Evolutionary conservation across 2,329 filamentous ascomycete species (phyloP).

Genomic region (Diaporthe vaccinii): DNA sequence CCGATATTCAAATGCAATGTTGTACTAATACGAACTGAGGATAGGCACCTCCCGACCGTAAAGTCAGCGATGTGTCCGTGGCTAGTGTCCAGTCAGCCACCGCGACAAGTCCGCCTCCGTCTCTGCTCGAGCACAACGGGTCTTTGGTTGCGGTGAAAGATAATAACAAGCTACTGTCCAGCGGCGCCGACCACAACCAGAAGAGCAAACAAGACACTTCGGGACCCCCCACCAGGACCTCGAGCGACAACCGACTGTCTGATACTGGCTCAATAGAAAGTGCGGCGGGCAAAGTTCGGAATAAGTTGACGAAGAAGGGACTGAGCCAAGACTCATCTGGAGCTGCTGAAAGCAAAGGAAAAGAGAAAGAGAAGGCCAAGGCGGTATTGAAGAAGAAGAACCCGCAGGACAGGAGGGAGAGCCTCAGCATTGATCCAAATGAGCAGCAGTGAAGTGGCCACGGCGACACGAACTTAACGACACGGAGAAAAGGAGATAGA

Average conservation of each 20-base stretch:
- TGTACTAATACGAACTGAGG: not conserved
- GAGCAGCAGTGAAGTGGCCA: conserved; percentile 26
- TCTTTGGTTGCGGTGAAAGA: conserved; percentile 44
- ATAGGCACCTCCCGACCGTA: conserved; percentile 40
- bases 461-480: not conserved
- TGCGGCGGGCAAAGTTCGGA: conserved; percentile 38
- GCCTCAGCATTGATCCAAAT: conserved; percentile 24
- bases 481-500: not conserved
- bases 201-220: conserved; percentile 35
- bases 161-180: conserved; percentile 43
- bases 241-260: conserved; percentile 51
- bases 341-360: conserved; percentile 30
- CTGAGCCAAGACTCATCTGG: conserved; percentile 32
- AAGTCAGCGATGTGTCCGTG: conserved; percentile 37
- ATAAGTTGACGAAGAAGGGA: conserved; percentile 42
- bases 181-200: not conserved
- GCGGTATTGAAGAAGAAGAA: conserved; percentile 43
- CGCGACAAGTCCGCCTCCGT: conserved; percentile 44
- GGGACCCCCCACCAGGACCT: conserved; percentile 47
- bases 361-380: conserved; percentile 40
- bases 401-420: conserved; percentile 49
- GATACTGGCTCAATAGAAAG: conserved; percentile 48
- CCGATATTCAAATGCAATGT: not conserved
- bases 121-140: conserved; percentile 43
- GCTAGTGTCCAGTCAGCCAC: conserved; percentile 37